phyloP scores from a whole-genome alignment of 345 rosid species.

The Linum lewisii region DNA sequence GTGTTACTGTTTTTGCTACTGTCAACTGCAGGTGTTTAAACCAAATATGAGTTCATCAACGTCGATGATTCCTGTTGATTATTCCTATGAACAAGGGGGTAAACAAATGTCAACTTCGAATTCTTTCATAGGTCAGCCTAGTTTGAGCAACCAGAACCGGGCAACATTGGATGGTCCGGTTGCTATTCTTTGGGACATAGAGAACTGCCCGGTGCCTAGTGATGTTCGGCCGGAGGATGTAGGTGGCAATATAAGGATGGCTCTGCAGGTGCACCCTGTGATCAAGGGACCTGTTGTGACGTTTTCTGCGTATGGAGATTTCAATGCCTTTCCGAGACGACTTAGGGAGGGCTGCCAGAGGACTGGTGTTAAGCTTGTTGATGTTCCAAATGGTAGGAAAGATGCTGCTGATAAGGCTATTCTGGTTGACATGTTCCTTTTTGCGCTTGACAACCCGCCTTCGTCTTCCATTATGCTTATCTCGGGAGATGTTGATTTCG shows the following conservation, averaged over 20 bases:
- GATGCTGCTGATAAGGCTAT: conserved; percentile 98
- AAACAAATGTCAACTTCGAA: conserved; percentile 21
- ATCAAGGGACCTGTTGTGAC: conserved; percentile 60
- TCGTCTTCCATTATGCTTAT: conserved; percentile 83
- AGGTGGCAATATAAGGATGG: conserved; percentile 84
- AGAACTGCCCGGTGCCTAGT: conserved; percentile 85
- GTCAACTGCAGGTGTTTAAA: neutral
- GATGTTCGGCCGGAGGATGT: conserved; percentile 93
- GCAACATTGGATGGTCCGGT: conserved; percentile 51
- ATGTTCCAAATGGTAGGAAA: conserved; percentile 94
- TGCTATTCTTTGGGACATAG: conserved; percentile 93
- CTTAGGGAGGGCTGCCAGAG: conserved; percentile 97
- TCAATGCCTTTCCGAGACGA: conserved; percentile 81
- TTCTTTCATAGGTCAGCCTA: conserved; percentile 21
- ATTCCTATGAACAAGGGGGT: conserved; percentile 8
- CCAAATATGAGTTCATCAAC: neutral
- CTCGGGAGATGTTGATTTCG: conserved; percentile 95
- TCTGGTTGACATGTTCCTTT: conserved; percentile 89
- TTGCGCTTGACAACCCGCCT: conserved; percentile 80
- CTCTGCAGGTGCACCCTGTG: conserved; percentile 74
- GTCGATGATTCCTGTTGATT: conserved; percentile 6
- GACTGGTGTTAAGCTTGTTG: conserved; percentile 88
- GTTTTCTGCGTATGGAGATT: conserved; percentile 96
- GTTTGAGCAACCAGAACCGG: conserved; percentile 24
- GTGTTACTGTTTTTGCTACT: neutral